A percentile compares a stretch with the other conserved stretches of the same genome.
These are phyloP conservation scores for Senecio squalidus DNA, from an alignment of 140 eudicot genomes.

Conservation along the genomic window DNA sequence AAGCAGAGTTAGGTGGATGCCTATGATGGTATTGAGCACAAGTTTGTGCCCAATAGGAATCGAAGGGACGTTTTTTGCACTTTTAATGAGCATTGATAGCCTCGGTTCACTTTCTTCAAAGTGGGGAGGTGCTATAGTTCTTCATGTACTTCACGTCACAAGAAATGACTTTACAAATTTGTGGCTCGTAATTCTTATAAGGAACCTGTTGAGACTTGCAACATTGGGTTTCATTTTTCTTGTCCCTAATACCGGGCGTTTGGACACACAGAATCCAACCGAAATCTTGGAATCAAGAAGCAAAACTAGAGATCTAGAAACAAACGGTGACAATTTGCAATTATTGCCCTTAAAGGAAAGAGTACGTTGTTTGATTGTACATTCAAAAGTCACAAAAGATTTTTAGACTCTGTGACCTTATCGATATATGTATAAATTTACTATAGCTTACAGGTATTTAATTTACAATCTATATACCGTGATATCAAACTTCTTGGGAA, in stretches of 20 bases:
- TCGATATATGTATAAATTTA: not conserved
- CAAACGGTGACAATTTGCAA: conserved; percentile 24
- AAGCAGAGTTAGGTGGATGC: conserved; percentile 55
- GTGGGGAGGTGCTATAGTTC: conserved; percentile 49
- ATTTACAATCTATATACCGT: not conserved
- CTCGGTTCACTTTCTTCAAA: conserved; percentile 47
- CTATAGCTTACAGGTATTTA: not conserved
- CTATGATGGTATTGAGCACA: conserved; percentile 53
- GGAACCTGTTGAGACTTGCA: conserved; percentile 38
- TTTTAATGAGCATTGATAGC: conserved; percentile 61
- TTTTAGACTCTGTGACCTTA: conserved; percentile 4
- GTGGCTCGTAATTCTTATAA: conserved; percentile 44
- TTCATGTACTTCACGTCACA: conserved; percentile 43
- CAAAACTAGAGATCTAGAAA: conserved; percentile 1
- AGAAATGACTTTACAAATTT: conserved; percentile 47
- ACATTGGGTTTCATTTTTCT: conserved; percentile 49
- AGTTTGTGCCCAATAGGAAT: conserved; percentile 58
- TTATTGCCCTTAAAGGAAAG: conserved; percentile 38
- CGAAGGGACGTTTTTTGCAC: conserved; percentile 72
- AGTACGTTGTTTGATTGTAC: conserved; percentile 30
- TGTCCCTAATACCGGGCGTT: conserved; percentile 37
- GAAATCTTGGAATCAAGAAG: conserved; percentile 9
- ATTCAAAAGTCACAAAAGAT: conserved; percentile 1
- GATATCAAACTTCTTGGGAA: not conserved
- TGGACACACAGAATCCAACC: conserved; percentile 15